Conservation (phyloP, 192 early-diverging fungal genomes). For the Thamnidium elegans region DNA sequence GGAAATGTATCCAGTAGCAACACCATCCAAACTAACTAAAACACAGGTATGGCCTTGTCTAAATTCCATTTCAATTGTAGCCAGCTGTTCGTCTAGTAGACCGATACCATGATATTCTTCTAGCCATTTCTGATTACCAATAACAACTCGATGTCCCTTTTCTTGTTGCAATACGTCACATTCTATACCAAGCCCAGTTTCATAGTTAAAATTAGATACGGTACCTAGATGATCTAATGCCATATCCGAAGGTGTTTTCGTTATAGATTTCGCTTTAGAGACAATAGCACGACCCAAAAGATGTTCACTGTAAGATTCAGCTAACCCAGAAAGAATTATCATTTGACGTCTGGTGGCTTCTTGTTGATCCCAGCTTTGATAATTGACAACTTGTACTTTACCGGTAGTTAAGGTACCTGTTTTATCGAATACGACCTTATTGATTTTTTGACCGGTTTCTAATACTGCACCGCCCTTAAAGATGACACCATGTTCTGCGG, state of each 20-base stretch:
- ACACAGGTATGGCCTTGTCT: constrained; percentile 75
- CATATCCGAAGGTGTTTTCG: constrained; percentile 18
- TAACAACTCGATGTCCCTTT: constrained; percentile 41
- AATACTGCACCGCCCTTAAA: constrained; percentile 94
- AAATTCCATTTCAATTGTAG: constrained; percentile 55
- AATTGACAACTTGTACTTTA: constrained; percentile 58
- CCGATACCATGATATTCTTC: constrained; percentile 36
- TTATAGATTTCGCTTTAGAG: constrained; percentile 48
- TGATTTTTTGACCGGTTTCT: constrained; percentile 74
- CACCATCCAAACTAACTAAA: constrained; percentile 62
- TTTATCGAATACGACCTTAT: constrained; percentile 94
- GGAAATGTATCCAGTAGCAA: constrained; percentile 66
- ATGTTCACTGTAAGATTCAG: constrained; percentile 87
- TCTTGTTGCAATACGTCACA: constrained; percentile 4
- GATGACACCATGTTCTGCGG: constrained; percentile 88
- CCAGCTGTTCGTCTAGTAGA: constrained; percentile 40
- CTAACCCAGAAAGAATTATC: constrained; percentile 53
- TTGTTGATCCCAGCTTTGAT: constrained; percentile 23
- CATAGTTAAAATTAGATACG: constrained; percentile 59
- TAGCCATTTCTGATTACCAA: constrained; percentile 75
- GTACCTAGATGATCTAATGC: constrained; percentile 39
- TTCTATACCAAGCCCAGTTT: constrained; percentile 37
- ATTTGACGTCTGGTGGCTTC: constrained; percentile 2
- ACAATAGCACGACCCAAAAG: constrained; percentile 78
- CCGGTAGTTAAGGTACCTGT: constrained; percentile 92